Conservation (phyloP, 352 stramenopile species). For the Pythium pyrilobum region DNA sequence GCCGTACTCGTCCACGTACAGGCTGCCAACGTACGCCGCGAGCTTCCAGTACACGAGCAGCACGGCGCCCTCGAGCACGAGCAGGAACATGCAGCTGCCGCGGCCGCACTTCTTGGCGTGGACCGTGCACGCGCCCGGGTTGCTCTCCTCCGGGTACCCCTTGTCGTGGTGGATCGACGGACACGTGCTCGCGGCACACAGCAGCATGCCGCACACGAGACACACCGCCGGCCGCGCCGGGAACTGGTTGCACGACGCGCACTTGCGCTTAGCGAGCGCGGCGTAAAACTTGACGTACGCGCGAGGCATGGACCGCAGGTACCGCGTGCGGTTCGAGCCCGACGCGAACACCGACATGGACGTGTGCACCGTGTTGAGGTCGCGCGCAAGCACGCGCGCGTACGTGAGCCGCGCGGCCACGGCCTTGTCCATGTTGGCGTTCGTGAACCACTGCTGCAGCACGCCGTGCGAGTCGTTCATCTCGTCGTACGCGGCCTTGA, state of each 20-base stretch:
- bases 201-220: constrained; percentile 71
- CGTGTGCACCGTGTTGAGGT: constrained; percentile 77
- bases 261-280: constrained; percentile 76
- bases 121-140: constrained; percentile 75
- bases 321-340: constrained; percentile 57
- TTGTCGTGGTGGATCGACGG: constrained; percentile 68
- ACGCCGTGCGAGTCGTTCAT: constrained; percentile 72
- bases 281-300: constrained; percentile 86
- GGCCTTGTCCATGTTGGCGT: constrained; percentile 38
- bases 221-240: constrained; percentile 78
- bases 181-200: constrained; percentile 81
- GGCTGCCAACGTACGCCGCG: constrained; percentile 71
- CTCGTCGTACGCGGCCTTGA: constrained; percentile 64
- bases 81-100: constrained; percentile 75
- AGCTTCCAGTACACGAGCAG: constrained; percentile 86
- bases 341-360: constrained; percentile 70
- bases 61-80: constrained; percentile 80
- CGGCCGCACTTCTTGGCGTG: constrained; percentile 84
- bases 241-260: constrained; percentile 69
- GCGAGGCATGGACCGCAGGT: constrained; percentile 62
- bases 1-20: constrained; percentile 87
- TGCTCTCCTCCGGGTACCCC: constrained; percentile 71
- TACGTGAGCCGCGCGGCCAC: constrained; percentile 23
- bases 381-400: constrained; percentile 40
- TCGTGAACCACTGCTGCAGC: constrained; percentile 72